Evolutionary conservation across 495 filamentous ascomycete species (phyloP), one percentile per base, ranked within the genome.

Genomic region (Evansstolkia leycettana): DNA sequence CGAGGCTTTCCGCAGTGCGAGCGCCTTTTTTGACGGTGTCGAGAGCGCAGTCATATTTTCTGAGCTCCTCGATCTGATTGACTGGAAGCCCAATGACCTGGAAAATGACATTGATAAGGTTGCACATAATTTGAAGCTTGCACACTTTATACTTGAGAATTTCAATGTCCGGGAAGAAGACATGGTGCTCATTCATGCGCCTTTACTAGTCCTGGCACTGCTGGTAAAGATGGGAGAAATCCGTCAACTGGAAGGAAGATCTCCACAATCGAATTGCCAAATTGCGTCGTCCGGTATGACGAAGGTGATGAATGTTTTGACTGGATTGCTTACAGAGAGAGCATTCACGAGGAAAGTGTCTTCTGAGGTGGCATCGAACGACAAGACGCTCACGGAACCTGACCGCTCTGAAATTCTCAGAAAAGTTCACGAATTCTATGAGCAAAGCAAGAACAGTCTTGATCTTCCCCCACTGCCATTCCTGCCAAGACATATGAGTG

Each of bases 131-230:
- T 63, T 98, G 34, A 69, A 73, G 14, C 67, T 94, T 17, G 78
- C 86, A 33, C 72, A 70, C 28, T 99, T 96, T 51, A 77, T 94
- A 27, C 61, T 95, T 39, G 62, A 72, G 3, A 76, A 85, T 39
- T 99, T 96, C 69, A 96, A 95, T 58, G 71, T 96, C 23, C 75
- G 78, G 33, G 90, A 96, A 54, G 89, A 96, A 52, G 90, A 99
- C 50, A 96, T 99, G 90, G 53, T 93, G 23, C 64, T 80, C 18
- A 58, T 81, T 2, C 90, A 99, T 58, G 78, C 84, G 20, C 90
- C 90, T 31, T 55, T 90, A 12, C 62, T 82, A 36, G 72, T 73
- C 11, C 51, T 94, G 10, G 70, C 78, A 7, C 57, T 84, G 8
- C 58, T 94, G 8, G 62, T 74, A n/a, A 78, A 65, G 33, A 55